Evolutionary conservation across 2,329 filamentous ascomycete species (phyloP).

Genomic region (Niveomyces coronatus): DNA sequence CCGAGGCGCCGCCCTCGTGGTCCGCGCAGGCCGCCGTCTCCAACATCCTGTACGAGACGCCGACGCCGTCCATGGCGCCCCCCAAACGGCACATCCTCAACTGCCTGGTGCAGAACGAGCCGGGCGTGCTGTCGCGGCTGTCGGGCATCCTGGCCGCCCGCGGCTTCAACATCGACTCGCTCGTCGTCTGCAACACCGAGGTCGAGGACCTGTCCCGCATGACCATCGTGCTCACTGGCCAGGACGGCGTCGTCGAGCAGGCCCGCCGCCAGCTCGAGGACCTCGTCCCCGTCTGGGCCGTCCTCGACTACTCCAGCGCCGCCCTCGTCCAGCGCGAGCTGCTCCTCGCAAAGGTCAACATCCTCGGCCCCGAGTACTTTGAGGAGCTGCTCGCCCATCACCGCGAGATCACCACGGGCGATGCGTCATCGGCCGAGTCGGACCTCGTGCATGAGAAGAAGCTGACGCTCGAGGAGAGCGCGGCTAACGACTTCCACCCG

Average conservation of each 20-base stretch:
- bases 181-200: slow-evolving; percentile 97
- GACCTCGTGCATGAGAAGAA: slow-evolving; percentile 21
- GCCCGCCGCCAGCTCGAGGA: slow-evolving; percentile 92
- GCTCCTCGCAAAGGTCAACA: slow-evolving; percentile 91
- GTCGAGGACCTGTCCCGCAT: slow-evolving; percentile 94
- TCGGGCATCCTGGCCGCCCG: slow-evolving; percentile 92
- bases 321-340: slow-evolving; percentile 93
- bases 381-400: slow-evolving; percentile 95
- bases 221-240: slow-evolving; percentile 94
- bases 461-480: slow-evolving; percentile 33
- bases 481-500: slow-evolving; percentile 71
- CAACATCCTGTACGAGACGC: slow-evolving; percentile 98
- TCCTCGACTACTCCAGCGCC: slow-evolving; percentile 87
- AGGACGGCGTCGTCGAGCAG: slow-evolving; percentile 96
- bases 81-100: slow-evolving; percentile 95
- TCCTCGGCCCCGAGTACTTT: slow-evolving; percentile 94
- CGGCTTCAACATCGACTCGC: slow-evolving; percentile 97
- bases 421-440: slow-evolving; percentile 34
- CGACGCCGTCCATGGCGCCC: slow-evolving; percentile 68
- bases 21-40: slow-evolving; percentile 92
- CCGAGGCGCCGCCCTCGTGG: slow-evolving; percentile 64
- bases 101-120: slow-evolving; percentile 97
- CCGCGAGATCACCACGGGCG: slow-evolving; percentile 62
- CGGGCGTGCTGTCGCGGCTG: slow-evolving; percentile 89
- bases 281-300: slow-evolving; percentile 94